Base-by-base conservation (phyloP, 2,329 filamentous ascomycete species). In the Lachnellula hyalina region DNA sequence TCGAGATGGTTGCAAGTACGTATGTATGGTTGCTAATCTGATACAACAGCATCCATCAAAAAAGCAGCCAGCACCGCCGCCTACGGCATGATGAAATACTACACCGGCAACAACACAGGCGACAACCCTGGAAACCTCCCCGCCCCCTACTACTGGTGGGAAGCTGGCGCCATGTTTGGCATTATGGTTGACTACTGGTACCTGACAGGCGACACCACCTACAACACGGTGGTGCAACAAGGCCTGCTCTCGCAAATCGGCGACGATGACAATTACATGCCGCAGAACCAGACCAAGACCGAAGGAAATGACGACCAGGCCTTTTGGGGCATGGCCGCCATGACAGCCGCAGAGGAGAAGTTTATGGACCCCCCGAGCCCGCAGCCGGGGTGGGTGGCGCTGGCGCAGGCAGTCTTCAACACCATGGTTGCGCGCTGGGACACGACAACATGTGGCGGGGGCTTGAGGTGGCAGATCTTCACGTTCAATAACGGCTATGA, bases 391-490 rank as follows among this genome's bases (percentile, higher is more conserved):
- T 89, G 86, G 82, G 75, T 89, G 6, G 82, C 84, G 2, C 77
- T 93, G 11, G 88, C 86, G 1, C 84, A 90, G 68, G 87, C 86
- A 51, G 87, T 90, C 25, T 94, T 93, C 75, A 89, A 94, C 69
- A 85, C 84, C 4, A 87, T 91, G 65, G 83, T 82, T 2, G 75
- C 77, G 19, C 80, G 88, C 45, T 93, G 89, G 89, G 87, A 92
- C 55, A 75, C 70, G 0, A 70, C 76, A 1, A 73, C 81, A 52
- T 94, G 90, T 64, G 77, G 76, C 15, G 89, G 89, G 47, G 90
- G 89, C 4, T 70, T 94, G 54, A 81, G 87, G 59, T 93, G 89
- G 88, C 90, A 96, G 71, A 90, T 95, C 48, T 93, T 88, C 67
- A 76, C 81, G 1, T 90, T 88, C 76, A 93, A 95, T 68, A 83